Evolutionary conservation across 768 basidiomycete species (phyloP), one percentile per base, ranked within the genome.

Genomic region (Leucocoprinus leucothites): DNA sequence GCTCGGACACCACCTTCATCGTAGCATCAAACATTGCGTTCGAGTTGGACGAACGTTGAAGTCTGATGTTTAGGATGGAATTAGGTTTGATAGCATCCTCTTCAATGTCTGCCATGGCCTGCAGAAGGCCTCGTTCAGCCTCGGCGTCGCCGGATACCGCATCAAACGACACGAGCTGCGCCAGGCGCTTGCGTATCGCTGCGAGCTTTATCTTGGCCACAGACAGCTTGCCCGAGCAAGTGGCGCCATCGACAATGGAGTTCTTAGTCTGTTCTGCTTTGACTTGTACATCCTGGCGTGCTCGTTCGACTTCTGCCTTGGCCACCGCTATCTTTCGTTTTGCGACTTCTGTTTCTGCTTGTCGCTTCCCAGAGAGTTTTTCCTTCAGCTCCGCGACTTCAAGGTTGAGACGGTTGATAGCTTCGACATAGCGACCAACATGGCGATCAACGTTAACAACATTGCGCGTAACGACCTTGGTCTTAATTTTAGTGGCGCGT

Each of bases 401-500:
- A 36, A 77, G 69, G 61, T 93, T 90, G 59, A 96, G 86, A 52
- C 91, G 77, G 65, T 93, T 90, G 64, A 98, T 97, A 50, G 93
- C 92, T 69, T 93, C 91, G 44, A 97, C 91, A 64, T 98, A 99
- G 71, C 88, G 91, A 34, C 91, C 92, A 58, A 98, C 95, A 65
- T 98, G 93, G 14, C 95, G 82, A 64, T 96, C 88, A 59, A 98
- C 92, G 60, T 95, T 94, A 64, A 96, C 87, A 26, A 96, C 89
- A 67, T 99, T 98, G 43, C 93, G 82, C 1, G 95, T 94, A 57
- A 98, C 87, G 52, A 98, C 94, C 68, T 93, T 96, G 16, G 96
- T 98, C 76, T 95, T 95, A 72, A 99, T 98, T 75, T 94, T 93
- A 57, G 97, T 97, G 24, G 97, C 96, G 44, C 95, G 89, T 63